phyloP scores from a whole-genome alignment of 2,329 filamentous ascomycete genomes.

The Alternaria sp. region DNA sequence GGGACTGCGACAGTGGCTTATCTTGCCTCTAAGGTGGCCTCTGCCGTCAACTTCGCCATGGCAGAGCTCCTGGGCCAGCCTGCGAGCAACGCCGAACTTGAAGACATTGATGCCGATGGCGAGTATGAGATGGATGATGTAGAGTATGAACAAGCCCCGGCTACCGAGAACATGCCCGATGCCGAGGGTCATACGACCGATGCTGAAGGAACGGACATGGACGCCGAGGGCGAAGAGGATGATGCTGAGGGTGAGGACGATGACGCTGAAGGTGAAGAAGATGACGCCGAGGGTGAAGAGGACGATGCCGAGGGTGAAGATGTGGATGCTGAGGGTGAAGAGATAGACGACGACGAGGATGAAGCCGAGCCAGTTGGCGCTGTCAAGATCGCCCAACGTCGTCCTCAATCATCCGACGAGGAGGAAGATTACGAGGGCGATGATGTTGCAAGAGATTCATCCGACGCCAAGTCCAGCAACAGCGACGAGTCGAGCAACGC shows the following conservation, averaged over 20 bases:
- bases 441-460: slow-evolving; percentile 50
- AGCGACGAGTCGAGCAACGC: slow-evolving; percentile 52
- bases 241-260: slow-evolving; percentile 52
- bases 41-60: slow-evolving; percentile 54
- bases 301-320: slow-evolving; percentile 48
- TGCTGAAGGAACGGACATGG: slow-evolving; percentile 54
- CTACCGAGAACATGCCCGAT: slow-evolving; percentile 29
- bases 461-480: slow-evolving; percentile 49
- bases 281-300: slow-evolving; percentile 52
- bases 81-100: slow-evolving; percentile 41
- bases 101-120: slow-evolving; percentile 51
- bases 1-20: slow-evolving; percentile 46
- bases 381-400: slow-evolving; percentile 51
- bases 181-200: slow-evolving; percentile 49
- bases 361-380: slow-evolving; percentile 57
- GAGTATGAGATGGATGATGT: slow-evolving; percentile 52
- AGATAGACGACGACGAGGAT: slow-evolving; percentile 63
- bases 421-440: slow-evolving; percentile 53
- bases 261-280: slow-evolving; percentile 61
- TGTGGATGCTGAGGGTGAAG: slow-evolving; percentile 54
- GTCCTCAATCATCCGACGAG: slow-evolving; percentile 48
- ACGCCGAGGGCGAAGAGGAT: slow-evolving; percentile 60
- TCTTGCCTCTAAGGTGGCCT: slow-evolving; percentile 51
- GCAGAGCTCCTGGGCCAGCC: slow-evolving; percentile 51
- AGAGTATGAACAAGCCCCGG: slow-evolving; percentile 37